A percentile compares a stretch with the other conserved stretches of the same genome.
Conservation (phyloP, 352 stramenopile genomes). For the Globisporangium megalacanthum region DNA sequence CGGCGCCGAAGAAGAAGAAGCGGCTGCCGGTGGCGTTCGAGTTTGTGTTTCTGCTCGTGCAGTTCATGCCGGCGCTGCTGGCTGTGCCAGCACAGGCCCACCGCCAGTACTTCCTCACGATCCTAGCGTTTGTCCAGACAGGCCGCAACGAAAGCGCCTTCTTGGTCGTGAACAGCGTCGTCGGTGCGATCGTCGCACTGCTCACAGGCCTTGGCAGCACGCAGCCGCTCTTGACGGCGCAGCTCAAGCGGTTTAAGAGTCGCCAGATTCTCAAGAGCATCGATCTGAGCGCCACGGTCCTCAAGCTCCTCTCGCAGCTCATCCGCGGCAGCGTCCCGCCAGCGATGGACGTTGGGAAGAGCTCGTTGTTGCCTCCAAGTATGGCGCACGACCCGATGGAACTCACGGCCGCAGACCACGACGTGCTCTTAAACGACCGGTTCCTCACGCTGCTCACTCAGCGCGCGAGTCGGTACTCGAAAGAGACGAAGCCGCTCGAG, state of each 20-base stretch:
- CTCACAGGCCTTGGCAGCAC: conserved; percentile 51
- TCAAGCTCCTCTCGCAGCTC: conserved; percentile 73
- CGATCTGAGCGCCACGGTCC: conserved; percentile 57
- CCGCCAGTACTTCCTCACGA: conserved; percentile 65
- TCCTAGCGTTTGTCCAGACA: conserved; percentile 74
- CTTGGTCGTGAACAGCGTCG: conserved; percentile 76
- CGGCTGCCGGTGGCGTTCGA: conserved; percentile 69
- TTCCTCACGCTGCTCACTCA: conserved; percentile 74
- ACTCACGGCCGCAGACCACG: conserved; percentile 46
- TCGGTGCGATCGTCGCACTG: conserved; percentile 65
- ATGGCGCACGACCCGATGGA: conserved; percentile 72
- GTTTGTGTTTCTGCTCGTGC: conserved; percentile 76
- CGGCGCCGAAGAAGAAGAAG: conserved; percentile 12
- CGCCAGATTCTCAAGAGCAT: conserved; percentile 75
- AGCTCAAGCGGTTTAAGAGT: conserved; percentile 66
- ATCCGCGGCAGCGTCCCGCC: conserved; percentile 66
- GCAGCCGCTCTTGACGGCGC: conserved; percentile 53
- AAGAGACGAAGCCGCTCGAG: conserved; percentile 75
- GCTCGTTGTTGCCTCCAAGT: conserved; percentile 38
- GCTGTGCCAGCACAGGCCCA: conserved; percentile 64
- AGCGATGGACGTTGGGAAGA: conserved; percentile 52
- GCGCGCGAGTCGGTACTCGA: conserved; percentile 64
- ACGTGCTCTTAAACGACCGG: conserved; percentile 69
- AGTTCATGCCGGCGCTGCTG: conserved; percentile 71
- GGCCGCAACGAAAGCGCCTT: conserved; percentile 82